Percentiles rank a stretch among this genome's conserved stretches.
Evolutionary conservation across 768 basidiomycete genomes (phyloP).

Genomic region (Epithele typhae): DNA sequence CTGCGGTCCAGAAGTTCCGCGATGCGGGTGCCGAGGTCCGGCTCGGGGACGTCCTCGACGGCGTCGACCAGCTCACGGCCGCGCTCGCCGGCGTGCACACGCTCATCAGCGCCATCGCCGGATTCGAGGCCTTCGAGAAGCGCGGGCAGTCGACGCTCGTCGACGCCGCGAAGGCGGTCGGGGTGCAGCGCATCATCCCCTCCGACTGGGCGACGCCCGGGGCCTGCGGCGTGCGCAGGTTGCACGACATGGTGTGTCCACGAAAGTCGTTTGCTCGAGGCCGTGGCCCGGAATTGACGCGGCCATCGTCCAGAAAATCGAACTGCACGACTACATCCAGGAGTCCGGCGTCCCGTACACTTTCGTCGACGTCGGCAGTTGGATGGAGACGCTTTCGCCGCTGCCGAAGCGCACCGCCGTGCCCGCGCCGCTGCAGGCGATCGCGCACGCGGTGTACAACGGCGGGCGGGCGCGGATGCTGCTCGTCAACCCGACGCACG

Average conservation of each 20-base stretch:
- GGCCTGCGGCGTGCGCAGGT: constrained; percentile 5
- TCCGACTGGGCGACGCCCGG: constrained; percentile 18
- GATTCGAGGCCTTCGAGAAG: too few species aligned
- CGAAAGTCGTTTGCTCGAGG: too few species aligned
- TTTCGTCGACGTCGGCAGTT: constrained; percentile 24
- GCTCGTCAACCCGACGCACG: constrained; percentile 19
- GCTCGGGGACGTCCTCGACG: neutral
- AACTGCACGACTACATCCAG: constrained; percentile 21
- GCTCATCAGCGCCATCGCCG: neutral
- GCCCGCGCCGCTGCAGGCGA: neutral
- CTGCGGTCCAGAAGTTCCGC: neutral
- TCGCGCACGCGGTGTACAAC: constrained; percentile 1
- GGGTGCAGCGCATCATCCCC: constrained; percentile 19
- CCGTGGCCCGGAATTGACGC: too few species aligned
- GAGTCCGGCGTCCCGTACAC: constrained; percentile 23
- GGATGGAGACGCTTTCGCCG: neutral
- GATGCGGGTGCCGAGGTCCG: neutral
- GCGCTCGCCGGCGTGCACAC: neutral
- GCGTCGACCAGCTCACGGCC: neutral
- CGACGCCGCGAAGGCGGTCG: constrained; percentile 4
- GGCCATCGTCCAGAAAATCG: constrained; percentile 20
- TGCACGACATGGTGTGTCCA: constrained; percentile 7
- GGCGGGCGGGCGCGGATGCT: constrained; percentile 16
- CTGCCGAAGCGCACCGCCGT: neutral
- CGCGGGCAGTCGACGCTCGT: too few species aligned